phyloP scores from a whole-genome alignment of 257 asterid genomes.

The Verbascum thapsus region DNA sequence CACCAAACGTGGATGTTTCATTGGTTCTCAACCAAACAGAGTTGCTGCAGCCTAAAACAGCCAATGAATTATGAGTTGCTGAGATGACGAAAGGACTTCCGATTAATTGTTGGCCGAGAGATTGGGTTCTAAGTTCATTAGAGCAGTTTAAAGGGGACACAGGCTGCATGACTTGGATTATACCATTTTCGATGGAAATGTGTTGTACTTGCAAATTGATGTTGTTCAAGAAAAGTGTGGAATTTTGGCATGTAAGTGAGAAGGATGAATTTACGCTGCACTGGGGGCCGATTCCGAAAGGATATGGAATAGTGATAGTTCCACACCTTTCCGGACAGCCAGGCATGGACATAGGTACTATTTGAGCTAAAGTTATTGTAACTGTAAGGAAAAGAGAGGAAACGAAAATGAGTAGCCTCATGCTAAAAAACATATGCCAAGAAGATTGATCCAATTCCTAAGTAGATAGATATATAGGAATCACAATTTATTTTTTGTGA shows the following conservation, averaged over 20 bases:
- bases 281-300: slow-evolving; percentile 40
- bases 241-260: slow-evolving; percentile 29
- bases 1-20: slow-evolving; percentile 6
- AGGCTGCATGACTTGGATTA: slow-evolving; percentile 28
- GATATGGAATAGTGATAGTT: slow-evolving; percentile 41
- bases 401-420: slow-evolving; percentile 11
- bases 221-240: slow-evolving; percentile 31
- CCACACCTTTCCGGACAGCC: slow-evolving; percentile 39
- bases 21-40: slow-evolving; percentile 23
- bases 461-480: too few relatives aligned
- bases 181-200: slow-evolving; percentile 21
- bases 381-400: slow-evolving; percentile 14
- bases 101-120: slow-evolving; percentile 4
- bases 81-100: slow-evolving; percentile 42
- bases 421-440: not conserved
- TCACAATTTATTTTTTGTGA: too few relatives aligned
- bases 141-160: slow-evolving; percentile 35
- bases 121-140: not conserved
- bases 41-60: slow-evolving; percentile 36
- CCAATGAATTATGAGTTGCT: slow-evolving; percentile 26
- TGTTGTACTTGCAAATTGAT: slow-evolving; percentile 29
- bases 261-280: slow-evolving; percentile 40
- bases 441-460: too few relatives aligned
- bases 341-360: slow-evolving; percentile 18
- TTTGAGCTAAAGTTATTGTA: slow-evolving; percentile 14